phyloP scores from a whole-genome alignment of 1,139 yeast species.

The Zhuliangozyma parablackwelliae region DNA sequence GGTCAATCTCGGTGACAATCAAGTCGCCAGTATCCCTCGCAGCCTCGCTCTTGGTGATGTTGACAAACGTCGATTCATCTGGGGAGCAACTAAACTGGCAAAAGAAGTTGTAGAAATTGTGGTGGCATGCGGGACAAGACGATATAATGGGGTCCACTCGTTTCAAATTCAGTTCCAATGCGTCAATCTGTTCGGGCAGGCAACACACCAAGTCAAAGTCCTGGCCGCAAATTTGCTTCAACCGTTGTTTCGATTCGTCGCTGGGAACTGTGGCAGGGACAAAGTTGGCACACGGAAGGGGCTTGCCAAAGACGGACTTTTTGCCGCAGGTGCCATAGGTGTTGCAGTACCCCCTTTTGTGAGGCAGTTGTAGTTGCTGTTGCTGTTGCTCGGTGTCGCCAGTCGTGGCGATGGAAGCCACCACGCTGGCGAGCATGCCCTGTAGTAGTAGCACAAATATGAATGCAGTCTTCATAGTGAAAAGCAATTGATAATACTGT shows the following conservation, averaged over 20 bases:
- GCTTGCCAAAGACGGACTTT: constrained; percentile 70
- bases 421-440: too few species aligned
- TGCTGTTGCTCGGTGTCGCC: too few species aligned
- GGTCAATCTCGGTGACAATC: constrained; percentile 69
- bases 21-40: constrained; percentile 51
- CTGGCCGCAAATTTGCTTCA: constrained; percentile 55
- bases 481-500: too few species aligned
- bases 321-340: constrained; percentile 74
- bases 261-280: constrained; percentile 44
- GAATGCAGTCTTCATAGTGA: too few species aligned
- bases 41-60: constrained; percentile 52
- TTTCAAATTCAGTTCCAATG: constrained; percentile 49
- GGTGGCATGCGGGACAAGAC: constrained; percentile 91
- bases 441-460: too few species aligned
- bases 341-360: constrained; percentile 44
- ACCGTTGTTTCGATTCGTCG: constrained; percentile 38
- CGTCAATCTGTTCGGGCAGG: constrained; percentile 30
- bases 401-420: too few species aligned
- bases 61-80: constrained; percentile 69
- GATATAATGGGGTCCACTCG: constrained; percentile 77
- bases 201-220: constrained; percentile 51
- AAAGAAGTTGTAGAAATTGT: constrained; percentile 79
- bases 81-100: constrained; percentile 92
- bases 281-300: constrained; percentile 71
- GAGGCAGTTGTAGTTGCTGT: background rate